These are phyloP conservation scores for Chlorella variabilis DNA, from an alignment of 163 green algal species.

Conservation along the genomic window DNA sequence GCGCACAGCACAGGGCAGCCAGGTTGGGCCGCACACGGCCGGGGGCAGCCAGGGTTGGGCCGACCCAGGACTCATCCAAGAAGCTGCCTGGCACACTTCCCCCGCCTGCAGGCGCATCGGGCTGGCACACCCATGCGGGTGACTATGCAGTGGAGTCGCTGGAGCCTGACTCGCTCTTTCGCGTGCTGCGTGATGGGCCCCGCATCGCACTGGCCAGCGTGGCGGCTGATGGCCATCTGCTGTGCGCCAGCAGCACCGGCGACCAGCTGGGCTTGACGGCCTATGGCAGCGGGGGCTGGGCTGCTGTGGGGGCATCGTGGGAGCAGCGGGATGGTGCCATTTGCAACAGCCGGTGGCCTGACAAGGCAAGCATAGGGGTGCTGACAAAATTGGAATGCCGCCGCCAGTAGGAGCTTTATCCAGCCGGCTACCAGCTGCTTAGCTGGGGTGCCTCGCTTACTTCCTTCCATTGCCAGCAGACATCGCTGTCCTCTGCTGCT, in stretches of 20 bases:
- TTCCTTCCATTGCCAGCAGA: not conserved
- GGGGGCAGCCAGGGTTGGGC: not conserved
- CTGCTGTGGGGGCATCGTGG: not conserved
- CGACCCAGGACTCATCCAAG: no score
- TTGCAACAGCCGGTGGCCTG: constrained; percentile 17
- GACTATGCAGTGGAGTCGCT: constrained; percentile 28
- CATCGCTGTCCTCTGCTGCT: not conserved
- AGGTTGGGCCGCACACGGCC: not conserved
- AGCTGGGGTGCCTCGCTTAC: no score
- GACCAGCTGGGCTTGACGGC: constrained; percentile 4
- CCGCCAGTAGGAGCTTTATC: no score
- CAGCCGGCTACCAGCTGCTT: not conserved
- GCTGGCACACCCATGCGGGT: constrained; percentile 25
- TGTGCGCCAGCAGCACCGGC: not conserved
- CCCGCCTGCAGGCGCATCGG: not conserved
- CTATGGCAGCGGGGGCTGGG: not conserved
- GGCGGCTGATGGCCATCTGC: constrained; percentile 14
- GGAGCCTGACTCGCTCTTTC: constrained; percentile 10
- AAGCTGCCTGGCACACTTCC: not conserved
- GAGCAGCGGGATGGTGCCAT: constrained; percentile 12
- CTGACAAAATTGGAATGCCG: no score
- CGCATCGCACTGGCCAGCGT: constrained; percentile 20
- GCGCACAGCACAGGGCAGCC: no score
- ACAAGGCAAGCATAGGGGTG: constrained; percentile 9
- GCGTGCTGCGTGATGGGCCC: constrained; percentile 13